Base-by-base conservation (phyloP, 2,329 filamentous ascomycete species). In the Beauveria medogensis region DNA sequence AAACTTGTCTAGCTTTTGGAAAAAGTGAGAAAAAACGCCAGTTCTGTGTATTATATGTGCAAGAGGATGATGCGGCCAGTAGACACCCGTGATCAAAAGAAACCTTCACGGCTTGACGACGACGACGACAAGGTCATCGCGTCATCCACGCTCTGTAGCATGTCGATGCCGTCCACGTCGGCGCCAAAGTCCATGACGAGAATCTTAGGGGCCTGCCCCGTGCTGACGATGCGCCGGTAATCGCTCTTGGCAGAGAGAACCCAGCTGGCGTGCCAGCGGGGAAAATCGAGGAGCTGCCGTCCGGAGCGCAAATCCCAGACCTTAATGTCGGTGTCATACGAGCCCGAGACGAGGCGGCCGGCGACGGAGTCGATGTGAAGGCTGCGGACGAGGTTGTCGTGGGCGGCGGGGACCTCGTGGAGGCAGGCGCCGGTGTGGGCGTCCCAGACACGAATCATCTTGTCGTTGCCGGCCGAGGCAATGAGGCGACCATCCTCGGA, bases 221-320 rank as follows among this genome's bases (percentile, higher is more conserved):
- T 96, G 68, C 91, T 94, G 64, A 99, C 90, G 64, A 99, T 94
- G 64, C 94, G 86, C 62, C 93, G 83, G 74, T 97, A 97, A 71
- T 99, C 93, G 64, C 90, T 92, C 80, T 97, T 97, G 56, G 94
- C 94, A 65, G 91, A 92, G 62, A 99, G 78, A 69, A 99, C 95
- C 94, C 94, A 99, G 74, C 91, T 96, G 12, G 89, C 88, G 62
- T 96, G 96, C 92, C 92, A 97, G 66, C 90, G 87, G n/a, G 92
- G 90, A 69, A 97, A 93, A 67, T 92, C 87, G 64, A 95, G 84
- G 63, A 93, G 82, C 66, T 91, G 82, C 52, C 86, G 78, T 40
- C 92, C 93, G 3, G 87, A 88, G 65, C 87, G 85, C 75, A 94
- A 89, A 72, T 97, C 90, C 74, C 92, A 97, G 1, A 97, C 91